Base-by-base conservation (phyloP, 2,329 filamentous ascomycete species). In the Mycosphaerella arachidis region DNA sequence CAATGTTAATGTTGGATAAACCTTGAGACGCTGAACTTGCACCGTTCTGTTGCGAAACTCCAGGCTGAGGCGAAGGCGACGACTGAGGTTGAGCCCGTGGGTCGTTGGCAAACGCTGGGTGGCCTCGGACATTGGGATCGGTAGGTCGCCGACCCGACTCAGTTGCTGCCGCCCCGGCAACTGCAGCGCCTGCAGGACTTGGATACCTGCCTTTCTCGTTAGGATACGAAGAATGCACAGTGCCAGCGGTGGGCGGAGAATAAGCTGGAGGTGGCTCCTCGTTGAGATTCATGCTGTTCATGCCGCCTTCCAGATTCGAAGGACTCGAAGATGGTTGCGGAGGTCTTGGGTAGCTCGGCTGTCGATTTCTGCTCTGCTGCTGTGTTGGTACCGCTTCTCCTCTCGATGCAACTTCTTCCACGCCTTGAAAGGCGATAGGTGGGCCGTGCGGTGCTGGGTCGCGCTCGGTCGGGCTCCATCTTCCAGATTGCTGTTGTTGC, bases 211-310 rank as follows among this genome's bases (percentile, higher is more conserved):
- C 71, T 54, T 97, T 97, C 71, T 97, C 92, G 65, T 85, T 86
- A 0, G 91, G 88, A 74, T 92, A 94, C 59, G 76, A 86, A 68
- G 74, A 80, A 70, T 79, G 71, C 33, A 74, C 73, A 1, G 77
- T 72, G 13, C 79, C 78, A 31, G 80, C 71, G 18, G 72, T 63
- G 7, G 69, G 67, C 4, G 72, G 69, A 27, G 91, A 94, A 75
- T 99, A 99, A 6, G 94, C 93, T n/a, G 94, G 94, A 20, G 94
- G 94, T 13, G 93, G 92, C 56, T 91, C 92, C 24, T 91, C 89
- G 31, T 87, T 83, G 67, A 91, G 82, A 66, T 91, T 86, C 82
- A 96, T 83, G 18, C 91, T 86, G 67, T 91, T 86, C 72, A 96
- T 89, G 67, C 96, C 92, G 68, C 92, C 88, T 70, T 95, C 90